Percentiles rank a stretch among this genome's conserved stretches.
phyloP scores from a whole-genome alignment of 148 eudicot genomes.

The Mesembryanthemum crystallinum region DNA sequence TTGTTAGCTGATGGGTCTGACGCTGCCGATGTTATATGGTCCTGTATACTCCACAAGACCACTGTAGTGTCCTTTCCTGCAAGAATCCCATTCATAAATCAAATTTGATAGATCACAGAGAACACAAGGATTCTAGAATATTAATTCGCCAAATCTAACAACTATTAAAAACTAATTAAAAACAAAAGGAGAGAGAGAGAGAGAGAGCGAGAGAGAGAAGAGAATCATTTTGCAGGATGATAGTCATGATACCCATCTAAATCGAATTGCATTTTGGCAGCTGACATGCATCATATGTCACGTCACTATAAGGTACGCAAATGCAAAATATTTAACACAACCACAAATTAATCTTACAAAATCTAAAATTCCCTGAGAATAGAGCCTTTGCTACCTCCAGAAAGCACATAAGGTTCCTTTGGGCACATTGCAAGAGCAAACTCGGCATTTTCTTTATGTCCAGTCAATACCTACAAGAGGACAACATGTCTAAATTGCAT shows the following conservation, averaged over 20 bases:
- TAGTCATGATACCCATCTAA: no score
- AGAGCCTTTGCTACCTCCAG: slow-evolving; percentile 64
- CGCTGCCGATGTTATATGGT: slow-evolving; percentile 71
- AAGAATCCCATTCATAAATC: slow-evolving; percentile 4
- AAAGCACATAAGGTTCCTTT: slow-evolving; percentile 85
- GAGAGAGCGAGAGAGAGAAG: no score
- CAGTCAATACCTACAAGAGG: slow-evolving; percentile 63
- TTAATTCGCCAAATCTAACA: neutral
- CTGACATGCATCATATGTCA: neutral
- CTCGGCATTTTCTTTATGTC: slow-evolving; percentile 95
- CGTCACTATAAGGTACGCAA: neutral
- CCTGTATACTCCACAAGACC: slow-evolving; percentile 95
- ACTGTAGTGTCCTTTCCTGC: slow-evolving; percentile 85
- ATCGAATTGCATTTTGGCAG: neutral
- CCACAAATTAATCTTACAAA: neutral
- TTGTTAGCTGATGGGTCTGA: slow-evolving; percentile 57
- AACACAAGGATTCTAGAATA: neutral
- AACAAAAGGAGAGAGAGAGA: no score
- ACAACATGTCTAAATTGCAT: slow-evolving; percentile 1
- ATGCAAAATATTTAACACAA: slow-evolving; percentile 6
- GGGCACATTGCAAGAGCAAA: slow-evolving; percentile 95
- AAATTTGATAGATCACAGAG: neutral
- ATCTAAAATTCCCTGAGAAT: neutral
- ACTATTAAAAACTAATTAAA: neutral
- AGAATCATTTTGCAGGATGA: no score